Evolutionary conservation across 163 green algal species (phyloP).

Genomic region (Trebouxiophyceae sp.): DNA sequence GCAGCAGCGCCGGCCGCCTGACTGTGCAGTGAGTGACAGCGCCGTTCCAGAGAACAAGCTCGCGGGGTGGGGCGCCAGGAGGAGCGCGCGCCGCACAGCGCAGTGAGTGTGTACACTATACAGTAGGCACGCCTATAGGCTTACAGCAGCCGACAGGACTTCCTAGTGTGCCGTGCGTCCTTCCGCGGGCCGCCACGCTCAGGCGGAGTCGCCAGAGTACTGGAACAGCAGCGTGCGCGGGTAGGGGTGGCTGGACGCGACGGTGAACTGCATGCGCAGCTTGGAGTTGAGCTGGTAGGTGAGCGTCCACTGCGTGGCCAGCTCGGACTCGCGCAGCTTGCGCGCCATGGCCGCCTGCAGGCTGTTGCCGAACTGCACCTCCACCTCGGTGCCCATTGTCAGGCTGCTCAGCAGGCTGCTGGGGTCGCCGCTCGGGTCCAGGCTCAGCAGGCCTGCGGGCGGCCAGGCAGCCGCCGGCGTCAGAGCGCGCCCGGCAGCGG

Average conservation of each 20-base stretch:
- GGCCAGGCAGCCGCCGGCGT: background rate
- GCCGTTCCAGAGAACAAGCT: too few relatives aligned
- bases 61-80: too few relatives aligned
- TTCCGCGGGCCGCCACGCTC: too few relatives aligned
- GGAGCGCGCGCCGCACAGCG: too few relatives aligned
- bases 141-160: too few relatives aligned
- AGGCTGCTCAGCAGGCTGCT: constrained; percentile 64
- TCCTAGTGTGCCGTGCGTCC: too few relatives aligned
- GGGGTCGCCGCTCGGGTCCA: constrained; percentile 67
- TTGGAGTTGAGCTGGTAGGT: constrained; percentile 74
- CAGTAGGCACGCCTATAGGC: too few relatives aligned
- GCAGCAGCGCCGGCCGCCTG: too few relatives aligned
- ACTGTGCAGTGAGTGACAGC: too few relatives aligned
- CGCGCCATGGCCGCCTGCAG: constrained; percentile 69
- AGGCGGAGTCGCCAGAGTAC: constrained; percentile 25
- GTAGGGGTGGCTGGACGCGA: constrained; percentile 39
- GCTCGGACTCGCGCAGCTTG: constrained; percentile 67
- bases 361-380: constrained; percentile 76
- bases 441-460: constrained; percentile 55
- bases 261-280: constrained; percentile 74
- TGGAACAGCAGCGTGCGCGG: constrained; percentile 56
- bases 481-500: too few relatives aligned
- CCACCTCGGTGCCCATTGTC: constrained; percentile 82
- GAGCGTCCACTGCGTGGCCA: constrained; percentile 76
- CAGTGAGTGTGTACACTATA: too few relatives aligned